Conservation (phyloP, 2,329 filamentous ascomycete species). For the Chaetoscypha palmicola region DNA sequence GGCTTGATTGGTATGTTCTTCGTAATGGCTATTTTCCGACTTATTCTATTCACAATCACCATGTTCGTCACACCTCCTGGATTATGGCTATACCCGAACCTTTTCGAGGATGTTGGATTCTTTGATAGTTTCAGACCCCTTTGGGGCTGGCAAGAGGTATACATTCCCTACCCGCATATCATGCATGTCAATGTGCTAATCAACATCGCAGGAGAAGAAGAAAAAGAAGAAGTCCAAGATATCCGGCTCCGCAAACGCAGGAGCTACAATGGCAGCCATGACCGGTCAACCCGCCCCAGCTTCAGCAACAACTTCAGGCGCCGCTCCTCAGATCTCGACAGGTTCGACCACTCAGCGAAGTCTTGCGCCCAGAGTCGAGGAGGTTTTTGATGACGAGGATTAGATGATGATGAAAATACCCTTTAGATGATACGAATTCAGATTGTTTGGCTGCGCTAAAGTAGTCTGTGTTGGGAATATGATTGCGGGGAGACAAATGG, state of each 20-base stretch:
- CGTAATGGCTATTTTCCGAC: conserved; percentile 91
- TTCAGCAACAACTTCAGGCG: conserved; percentile 32
- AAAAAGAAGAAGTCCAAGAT: conserved; percentile 31
- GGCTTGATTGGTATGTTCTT: conserved; percentile 90
- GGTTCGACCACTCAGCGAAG: conserved; percentile 33
- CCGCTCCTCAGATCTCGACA: conserved; percentile 32
- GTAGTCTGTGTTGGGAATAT: too few relatives aligned
- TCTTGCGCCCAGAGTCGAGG: conserved; percentile 39
- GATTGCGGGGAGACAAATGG: too few relatives aligned
- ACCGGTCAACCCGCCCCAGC: conserved; percentile 31
- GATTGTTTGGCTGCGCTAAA: too few relatives aligned
- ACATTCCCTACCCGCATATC: conserved; percentile 26
- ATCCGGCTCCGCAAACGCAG: conserved; percentile 27
- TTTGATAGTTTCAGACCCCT: conserved; percentile 93
- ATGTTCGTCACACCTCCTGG: conserved; percentile 80
- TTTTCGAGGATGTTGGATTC: conserved; percentile 98
- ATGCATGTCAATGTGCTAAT: conserved; percentile 5
- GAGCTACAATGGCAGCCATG: conserved; percentile 25
- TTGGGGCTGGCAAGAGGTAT: conserved; percentile 97
- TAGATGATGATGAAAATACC: conserved; percentile 12
- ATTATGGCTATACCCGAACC: conserved; percentile 95
- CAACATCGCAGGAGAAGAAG: conserved; percentile 29
- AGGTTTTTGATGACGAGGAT: conserved; percentile 33
- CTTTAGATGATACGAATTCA: not conserved
- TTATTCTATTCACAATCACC: conserved; percentile 90